Conservation (phyloP, 805 yeast genomes). For the Grigorovia jiainica region DNA sequence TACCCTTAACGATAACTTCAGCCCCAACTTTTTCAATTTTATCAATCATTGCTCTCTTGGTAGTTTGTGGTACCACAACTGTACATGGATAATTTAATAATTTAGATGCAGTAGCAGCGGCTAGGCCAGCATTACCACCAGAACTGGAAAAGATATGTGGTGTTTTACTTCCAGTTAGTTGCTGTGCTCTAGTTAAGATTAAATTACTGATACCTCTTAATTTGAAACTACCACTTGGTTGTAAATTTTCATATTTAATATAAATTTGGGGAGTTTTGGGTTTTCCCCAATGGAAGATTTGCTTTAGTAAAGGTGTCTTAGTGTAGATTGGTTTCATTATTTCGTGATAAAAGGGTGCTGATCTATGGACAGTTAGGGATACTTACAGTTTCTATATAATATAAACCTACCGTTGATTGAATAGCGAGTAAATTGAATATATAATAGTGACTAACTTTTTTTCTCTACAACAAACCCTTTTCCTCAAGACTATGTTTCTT, state of each 20-base stretch:
- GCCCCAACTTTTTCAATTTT: slow-evolving; percentile 37
- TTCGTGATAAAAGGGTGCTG: too few species aligned
- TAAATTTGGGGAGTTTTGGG: slow-evolving; percentile 31
- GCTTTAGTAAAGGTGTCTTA: slow-evolving; percentile 18
- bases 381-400: too few species aligned
- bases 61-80: slow-evolving; percentile 48
- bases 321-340: too few species aligned
- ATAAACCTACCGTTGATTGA: too few species aligned
- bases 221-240: slow-evolving; percentile 52
- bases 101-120: slow-evolving; percentile 41
- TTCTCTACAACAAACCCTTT: too few species aligned
- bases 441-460: too few species aligned
- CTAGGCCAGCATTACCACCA: slow-evolving; percentile 40
- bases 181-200: slow-evolving; percentile 30
- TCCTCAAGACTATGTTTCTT: too few species aligned
- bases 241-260: slow-evolving; percentile 42
- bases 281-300: slow-evolving; percentile 8
- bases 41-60: slow-evolving; percentile 37
- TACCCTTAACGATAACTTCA: slow-evolving; percentile 37
- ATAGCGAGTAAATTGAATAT: too few species aligned
- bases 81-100: slow-evolving; percentile 34
- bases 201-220: slow-evolving; percentile 46
- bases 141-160: slow-evolving; percentile 42
- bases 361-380: too few species aligned
- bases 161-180: slow-evolving; percentile 19